Evolutionary conservation across 805 yeast species (phyloP), one percentile per base, ranked within the genome.

Genomic region (Grigorovia transvaalensis): DNA sequence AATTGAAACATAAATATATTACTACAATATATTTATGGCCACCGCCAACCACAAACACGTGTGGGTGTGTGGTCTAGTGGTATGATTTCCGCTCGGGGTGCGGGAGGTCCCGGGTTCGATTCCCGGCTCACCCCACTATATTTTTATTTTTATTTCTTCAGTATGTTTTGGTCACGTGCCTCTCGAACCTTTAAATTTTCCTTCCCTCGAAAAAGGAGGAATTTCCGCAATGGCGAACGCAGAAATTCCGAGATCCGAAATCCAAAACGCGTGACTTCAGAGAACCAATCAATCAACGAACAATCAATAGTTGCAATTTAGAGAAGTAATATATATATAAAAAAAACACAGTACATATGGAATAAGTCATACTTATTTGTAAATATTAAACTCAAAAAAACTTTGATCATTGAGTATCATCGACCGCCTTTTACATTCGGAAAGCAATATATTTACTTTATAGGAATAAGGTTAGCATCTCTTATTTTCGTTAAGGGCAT

Each of bases 101-200:
- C 67, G 68, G 65, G 66, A 62, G 67, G 67, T 61, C 68, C 69
- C 67, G 67, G 68, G 68, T 64, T 65, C 68, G 69, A 65, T 59
- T 64, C 68, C 68, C 66, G 67, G 67, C 64, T 61, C 64, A 65
- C 65, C 68, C 67, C 67, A 45, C 29, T 50, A 9, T 35, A 38
- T 53, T 42, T 48, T 40, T 50, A n/a, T 29, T 30, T 42, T 20
- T 35, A n/a, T 13, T n/a, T 30, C 15, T 45, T 35, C 27, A 7
- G 9, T 8, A 30, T 30, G 9, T 30, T 30, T 8, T 33, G 15
- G 15, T 33, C 27, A 23, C 27, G 6, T 23, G 27, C 27, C 3
- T 3, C 27, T 6, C 27, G 6, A 23, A 6, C 27, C 27, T 23
- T 23, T n/a, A n/a, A 13, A 33, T 33, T 33, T 13, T 33, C 15